Conservation (phyloP, 2,329 filamentous ascomycete genomes). For the Xylariaceae sp. region DNA sequence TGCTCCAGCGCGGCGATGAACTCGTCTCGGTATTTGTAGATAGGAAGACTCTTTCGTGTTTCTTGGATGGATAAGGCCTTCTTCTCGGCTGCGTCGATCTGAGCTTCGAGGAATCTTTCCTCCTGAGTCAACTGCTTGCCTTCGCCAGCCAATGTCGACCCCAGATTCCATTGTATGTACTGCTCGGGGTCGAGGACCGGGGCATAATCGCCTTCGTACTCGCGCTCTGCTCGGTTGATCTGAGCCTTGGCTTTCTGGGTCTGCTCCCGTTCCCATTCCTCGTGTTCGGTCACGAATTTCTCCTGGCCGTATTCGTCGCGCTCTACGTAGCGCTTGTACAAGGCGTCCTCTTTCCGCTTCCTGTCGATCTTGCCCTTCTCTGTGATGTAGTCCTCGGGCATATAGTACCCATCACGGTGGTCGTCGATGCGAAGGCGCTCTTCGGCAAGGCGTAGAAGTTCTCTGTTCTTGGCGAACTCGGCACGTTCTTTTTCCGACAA, state of each 20-base stretch:
- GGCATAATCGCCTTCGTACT: slow-evolving; percentile 80
- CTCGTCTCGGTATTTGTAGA: slow-evolving; percentile 81
- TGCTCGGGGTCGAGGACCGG: slow-evolving; percentile 90
- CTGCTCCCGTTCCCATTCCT: slow-evolving; percentile 94
- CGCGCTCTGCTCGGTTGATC: slow-evolving; percentile 68
- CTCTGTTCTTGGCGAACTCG: slow-evolving; percentile 84
- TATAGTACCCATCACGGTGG: slow-evolving; percentile 82
- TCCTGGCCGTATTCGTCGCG: slow-evolving; percentile 83
- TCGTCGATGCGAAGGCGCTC: slow-evolving; percentile 86
- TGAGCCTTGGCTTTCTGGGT: slow-evolving; percentile 82
- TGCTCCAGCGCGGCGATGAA: slow-evolving; percentile 83
- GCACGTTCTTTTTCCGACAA: slow-evolving; percentile 76
- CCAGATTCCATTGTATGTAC: slow-evolving; percentile 79
- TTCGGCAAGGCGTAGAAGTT: slow-evolving; percentile 76
- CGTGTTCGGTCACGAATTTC: slow-evolving; percentile 85
- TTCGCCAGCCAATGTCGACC: slow-evolving; percentile 68
- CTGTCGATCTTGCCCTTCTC: slow-evolving; percentile 86
- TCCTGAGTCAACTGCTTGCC: slow-evolving; percentile 70
- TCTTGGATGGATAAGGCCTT: slow-evolving; percentile 87
- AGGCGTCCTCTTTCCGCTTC: slow-evolving; percentile 81
- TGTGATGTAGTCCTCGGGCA: slow-evolving; percentile 93
- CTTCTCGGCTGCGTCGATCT: slow-evolving; percentile 84
- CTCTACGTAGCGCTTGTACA: slow-evolving; percentile 89
- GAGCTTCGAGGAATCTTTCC: slow-evolving; percentile 71
- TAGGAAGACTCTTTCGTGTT: slow-evolving; percentile 82